These are phyloP conservation scores for Dactylonectria macrodidyma DNA, from an alignment of 2,329 filamentous ascomycete genomes.

Conservation along the genomic window DNA sequence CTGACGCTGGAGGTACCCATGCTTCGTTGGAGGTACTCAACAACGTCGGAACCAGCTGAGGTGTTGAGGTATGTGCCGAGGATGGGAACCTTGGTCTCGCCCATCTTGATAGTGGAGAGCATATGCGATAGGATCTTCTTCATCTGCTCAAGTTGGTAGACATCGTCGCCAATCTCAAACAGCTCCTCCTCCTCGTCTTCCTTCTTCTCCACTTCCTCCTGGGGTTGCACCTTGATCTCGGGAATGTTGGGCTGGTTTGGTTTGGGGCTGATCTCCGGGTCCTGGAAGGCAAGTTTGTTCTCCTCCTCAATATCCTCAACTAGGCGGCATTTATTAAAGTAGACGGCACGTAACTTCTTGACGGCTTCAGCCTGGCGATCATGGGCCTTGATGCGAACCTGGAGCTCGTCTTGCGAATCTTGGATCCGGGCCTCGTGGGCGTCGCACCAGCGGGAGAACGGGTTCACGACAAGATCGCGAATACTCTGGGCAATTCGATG, in stretches of 20 bases:
- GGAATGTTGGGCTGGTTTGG: slow-evolving; percentile 71
- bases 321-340: slow-evolving; percentile 98
- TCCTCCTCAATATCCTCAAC: slow-evolving; percentile 98
- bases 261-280: slow-evolving; percentile 80
- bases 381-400: slow-evolving; percentile 90
- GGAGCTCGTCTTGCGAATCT: slow-evolving; percentile 94
- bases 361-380: slow-evolving; percentile 92
- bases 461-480: slow-evolving; percentile 93
- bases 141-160: slow-evolving; percentile 87
- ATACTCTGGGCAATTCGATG: slow-evolving; percentile 97
- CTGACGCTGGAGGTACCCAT: slow-evolving; percentile 88
- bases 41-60: slow-evolving; percentile 91
- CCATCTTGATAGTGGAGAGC: slow-evolving; percentile 87
- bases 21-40: slow-evolving; percentile 93
- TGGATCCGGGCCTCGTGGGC: slow-evolving; percentile 92
- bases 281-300: slow-evolving; percentile 97
- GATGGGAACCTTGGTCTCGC: slow-evolving; percentile 95
- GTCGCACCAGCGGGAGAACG: slow-evolving; percentile 96
- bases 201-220: slow-evolving; percentile 72
- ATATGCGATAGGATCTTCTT: slow-evolving; percentile 92
- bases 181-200: slow-evolving; percentile 89
- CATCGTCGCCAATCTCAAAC: slow-evolving; percentile 91
- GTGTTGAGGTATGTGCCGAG: slow-evolving; percentile 96
- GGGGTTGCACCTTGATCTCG: slow-evolving; percentile 89
- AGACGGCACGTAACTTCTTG: slow-evolving; percentile 93